Base-by-base conservation (phyloP, 192 early-diverging fungal species). In the Coemansia reversa region DNA sequence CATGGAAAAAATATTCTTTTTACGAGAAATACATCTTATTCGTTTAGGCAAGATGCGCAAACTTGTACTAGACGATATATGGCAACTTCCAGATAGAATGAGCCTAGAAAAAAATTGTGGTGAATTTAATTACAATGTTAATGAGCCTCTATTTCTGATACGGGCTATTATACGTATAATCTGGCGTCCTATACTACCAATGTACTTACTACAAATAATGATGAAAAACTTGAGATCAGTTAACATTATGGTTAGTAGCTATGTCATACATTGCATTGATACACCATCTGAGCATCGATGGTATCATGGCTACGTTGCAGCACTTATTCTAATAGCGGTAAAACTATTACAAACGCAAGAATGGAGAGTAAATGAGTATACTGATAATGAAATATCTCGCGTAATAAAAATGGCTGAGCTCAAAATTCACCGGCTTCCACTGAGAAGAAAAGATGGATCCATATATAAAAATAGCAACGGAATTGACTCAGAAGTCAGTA, bases 151-250 rank as follows among this genome's bases (percentile, higher is more conserved):
- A 29, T 75, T 75, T 51, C n/a, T n/a, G n/a, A n/a, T n/a, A n/a
- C n/a, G n/a, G n/a, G n/a, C n/a, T n/a, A n/a, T n/a, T n/a, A n/a
- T 63, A 8, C 67, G 74, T 7, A 75, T 75, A 67, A 48, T 69
- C 1, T 75, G 74, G 74, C 63, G 74, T 5, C 76, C 76, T n/a
- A 28, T 73, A 55, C 50, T 78, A 7, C 76, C 76, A 1, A 28
- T 78, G 12, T 69, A 60, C n/a, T 50, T 69, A 7, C n/a, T 64
- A 7, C 50, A 57, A 3, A 58, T 55, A 16, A 19, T 73, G 23
- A 4, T 58, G n/a, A 27, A 64, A 30, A 51, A 55, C n/a, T 22
- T 56, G 3, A 20, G 22, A 0, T 42, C 72, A 1, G 12, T 65
- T 7, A 28, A 27, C 8, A 35, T 53, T 0, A 58, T 65, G 7